Evolutionary conservation across 2,329 filamentous ascomycete genomes (phyloP), one percentile per base, ranked within the genome.

Genomic region (Alternaria gaisen): DNA sequence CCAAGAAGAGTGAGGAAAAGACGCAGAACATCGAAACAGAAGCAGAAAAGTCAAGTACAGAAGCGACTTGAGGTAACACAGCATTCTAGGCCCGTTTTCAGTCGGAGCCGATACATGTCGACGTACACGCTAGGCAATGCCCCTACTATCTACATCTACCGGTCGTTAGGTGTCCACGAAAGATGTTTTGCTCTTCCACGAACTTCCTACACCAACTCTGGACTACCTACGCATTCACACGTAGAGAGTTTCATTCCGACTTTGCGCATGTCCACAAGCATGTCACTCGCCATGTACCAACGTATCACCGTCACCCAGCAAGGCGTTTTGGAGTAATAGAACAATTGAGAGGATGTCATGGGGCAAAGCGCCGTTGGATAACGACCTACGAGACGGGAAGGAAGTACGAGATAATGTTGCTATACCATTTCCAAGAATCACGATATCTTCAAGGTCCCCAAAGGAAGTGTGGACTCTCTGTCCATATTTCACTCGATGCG

Each of bases 301-400:
- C 56, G 47, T 57, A 56, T 52, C 26, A 30, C 41, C 22, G n/a
- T 36, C 30, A 60, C 30, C 58, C 55, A 60, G 58, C 58, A 60
- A 51, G 58, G 58, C 58, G 58, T 60, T 53, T 50, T 41, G 50
- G 36, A 52, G 50, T 41, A 14, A 41, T 30, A 41, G 12, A 34
- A n/a, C 24, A 24, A 32, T 28, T 42, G 43, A 10, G 22, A 12
- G 24, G 11, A 50, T 20, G 5, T 24, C 32, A 36, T 10, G 12
- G 11, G 44, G 11, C 44, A 30, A 32, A 18, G 38, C 6, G 52
- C 30, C 12, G 28, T 43, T 43, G 36, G 40, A 54, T 54, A 12
- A 28, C 24, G 22, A 8, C 24, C 16, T 18, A 14, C 22, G 16
- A 41, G 14, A 24, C 22, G 18, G 34, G 5, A 30, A 41, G 38